These are phyloP conservation scores for Cladosporium sphaerospermum DNA, from an alignment of 2,329 filamentous ascomycete genomes.

Conservation along the genomic window DNA sequence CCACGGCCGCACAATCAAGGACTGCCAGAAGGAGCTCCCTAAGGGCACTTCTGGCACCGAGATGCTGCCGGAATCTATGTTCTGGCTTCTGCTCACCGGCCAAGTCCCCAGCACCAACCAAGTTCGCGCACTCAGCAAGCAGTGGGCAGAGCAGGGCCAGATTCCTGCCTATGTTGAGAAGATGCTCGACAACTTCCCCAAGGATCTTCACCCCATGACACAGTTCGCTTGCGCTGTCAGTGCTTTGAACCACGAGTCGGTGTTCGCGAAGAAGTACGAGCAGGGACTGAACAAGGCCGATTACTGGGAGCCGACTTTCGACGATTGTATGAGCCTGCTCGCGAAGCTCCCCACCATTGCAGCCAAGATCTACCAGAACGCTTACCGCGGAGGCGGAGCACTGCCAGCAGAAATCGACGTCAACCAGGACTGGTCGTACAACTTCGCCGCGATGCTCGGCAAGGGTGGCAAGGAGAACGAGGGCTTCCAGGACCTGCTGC, in stretches of 20 bases:
- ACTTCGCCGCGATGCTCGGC: conserved; percentile 94
- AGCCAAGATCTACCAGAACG: conserved; percentile 94
- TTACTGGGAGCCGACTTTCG: conserved; percentile 98
- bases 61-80: conserved; percentile 99
- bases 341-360: conserved; percentile 96
- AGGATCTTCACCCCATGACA: conserved; percentile 93
- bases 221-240: conserved; percentile 94
- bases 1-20: conserved; percentile 95
- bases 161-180: conserved; percentile 78
- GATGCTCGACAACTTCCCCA: conserved; percentile 85
- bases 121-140: conserved; percentile 72
- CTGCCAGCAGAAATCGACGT: conserved; percentile 71
- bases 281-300: conserved; percentile 87
- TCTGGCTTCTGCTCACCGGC: conserved; percentile 95
- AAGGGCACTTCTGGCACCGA: conserved; percentile 89
- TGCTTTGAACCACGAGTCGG: conserved; percentile 89
- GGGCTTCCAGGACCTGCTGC: conserved; percentile 90
- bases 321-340: conserved; percentile 86
- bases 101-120: conserved; percentile 79
- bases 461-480: conserved; percentile 83
- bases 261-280: conserved; percentile 91
- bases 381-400: conserved; percentile 67
- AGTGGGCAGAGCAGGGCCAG: conserved; percentile 78
- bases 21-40: conserved; percentile 84
- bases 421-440: conserved; percentile 95